Base-by-base conservation (phyloP, 1,284 basidiomycete species). In the Wallemia mellicola region DNA sequence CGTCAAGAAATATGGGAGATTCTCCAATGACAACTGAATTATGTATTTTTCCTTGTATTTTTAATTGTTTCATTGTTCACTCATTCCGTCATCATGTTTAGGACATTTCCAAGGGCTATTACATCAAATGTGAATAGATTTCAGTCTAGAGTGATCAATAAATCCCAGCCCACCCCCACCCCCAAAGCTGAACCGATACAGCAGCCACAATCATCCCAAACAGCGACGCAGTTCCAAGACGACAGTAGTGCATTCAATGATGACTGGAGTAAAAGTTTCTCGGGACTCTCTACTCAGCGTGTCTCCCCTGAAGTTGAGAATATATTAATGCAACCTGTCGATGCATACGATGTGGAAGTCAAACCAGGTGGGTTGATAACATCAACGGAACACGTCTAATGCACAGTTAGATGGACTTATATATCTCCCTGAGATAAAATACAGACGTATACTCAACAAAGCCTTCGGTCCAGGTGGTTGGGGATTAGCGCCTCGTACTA, bases 401-500 rank as follows among this genome's bases (percentile, higher is more conserved):
- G n/a, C n/a, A n/a, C n/a, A n/a, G 11, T 28, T 65, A 88, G 92
- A 96, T 65, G 92, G 92, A 1, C 75, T 98, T 28, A 73, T 96
- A 27, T 98, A 95, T 71, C 79, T 98, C 11, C 92, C 92, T 25
- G 92, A 96, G 70, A 98, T 96, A 69, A 94, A 96, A 70, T 98
- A 96, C 68, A 78, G 92, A n/a, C 79, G 92, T 17, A 82, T 89
- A 33, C 72, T 96, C 56, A 96, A 96, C 74, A 79, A 76, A 63
- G 88, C 92, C 0, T 96, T 98, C 66, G 92, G 92, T 9, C 92
- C 92, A 3, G 92, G 92, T 15, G 91, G 83, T 1, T 96, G 92
- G 92, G 92, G 92, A 22, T 77, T 96, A 60, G 92, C 89, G 15
- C 92, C 92, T 1, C 78, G 92, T 24, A 82, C 84, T 57, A 86